These are phyloP conservation scores for Kondoa malvinella DNA, from an alignment of 768 basidiomycete genomes.

Conservation along the genomic window DNA sequence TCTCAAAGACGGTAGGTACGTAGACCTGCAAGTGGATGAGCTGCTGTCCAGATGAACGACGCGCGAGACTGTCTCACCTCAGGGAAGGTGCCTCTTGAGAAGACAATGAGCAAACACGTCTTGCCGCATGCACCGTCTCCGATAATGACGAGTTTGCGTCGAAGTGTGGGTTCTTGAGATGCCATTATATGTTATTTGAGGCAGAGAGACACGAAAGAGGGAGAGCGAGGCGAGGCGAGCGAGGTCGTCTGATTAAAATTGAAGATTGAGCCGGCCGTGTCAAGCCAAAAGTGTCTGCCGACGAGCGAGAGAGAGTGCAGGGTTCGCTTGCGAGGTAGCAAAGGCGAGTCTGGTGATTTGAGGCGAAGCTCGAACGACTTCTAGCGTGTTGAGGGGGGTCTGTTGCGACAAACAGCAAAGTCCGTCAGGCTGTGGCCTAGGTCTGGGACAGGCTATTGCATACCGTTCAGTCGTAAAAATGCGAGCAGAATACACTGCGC, in stretches of 20 bases:
- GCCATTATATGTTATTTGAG: not conserved
- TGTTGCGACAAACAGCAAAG: no score
- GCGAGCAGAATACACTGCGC: no score
- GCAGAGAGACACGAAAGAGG: not conserved
- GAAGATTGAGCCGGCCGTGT: no score
- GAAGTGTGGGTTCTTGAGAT: constrained; percentile 33
- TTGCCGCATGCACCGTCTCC: constrained; percentile 58
- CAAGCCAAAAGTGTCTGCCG: no score
- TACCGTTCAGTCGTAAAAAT: no score
- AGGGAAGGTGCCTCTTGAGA: constrained; percentile 90
- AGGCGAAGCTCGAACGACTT: no score
- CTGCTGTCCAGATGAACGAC: constrained; percentile 7
- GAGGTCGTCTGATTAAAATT: not conserved
- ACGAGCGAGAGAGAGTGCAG: no score
- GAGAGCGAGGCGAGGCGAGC: not conserved
- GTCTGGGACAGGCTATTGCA: no score
- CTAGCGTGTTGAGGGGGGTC: no score
- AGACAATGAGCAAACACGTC: constrained; percentile 89
- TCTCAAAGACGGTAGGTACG: constrained; percentile 98
- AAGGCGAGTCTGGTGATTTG: no score
- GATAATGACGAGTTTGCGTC: constrained; percentile 96
- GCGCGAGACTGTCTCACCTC: constrained; percentile 42
- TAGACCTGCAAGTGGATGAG: constrained; percentile 55
- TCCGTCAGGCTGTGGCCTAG: no score
- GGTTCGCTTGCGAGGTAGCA: no score